Conservation (phyloP, 768 basidiomycete species). For the Russula emetica region DNA sequence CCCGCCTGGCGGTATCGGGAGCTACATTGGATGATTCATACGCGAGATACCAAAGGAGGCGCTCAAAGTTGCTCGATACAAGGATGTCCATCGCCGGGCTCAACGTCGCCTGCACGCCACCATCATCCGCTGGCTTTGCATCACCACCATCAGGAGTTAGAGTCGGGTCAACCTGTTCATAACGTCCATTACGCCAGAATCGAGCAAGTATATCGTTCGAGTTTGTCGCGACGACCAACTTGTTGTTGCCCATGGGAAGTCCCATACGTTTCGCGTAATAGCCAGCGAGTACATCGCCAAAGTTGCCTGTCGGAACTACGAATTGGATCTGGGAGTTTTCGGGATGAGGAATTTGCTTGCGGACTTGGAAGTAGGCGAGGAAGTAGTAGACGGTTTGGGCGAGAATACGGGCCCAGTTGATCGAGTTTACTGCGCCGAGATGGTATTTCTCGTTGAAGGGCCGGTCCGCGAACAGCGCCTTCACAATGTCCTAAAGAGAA, state of each 20-base stretch:
- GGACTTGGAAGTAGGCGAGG: conserved; percentile 83
- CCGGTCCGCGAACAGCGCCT: conserved; percentile 81
- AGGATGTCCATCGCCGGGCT: conserved; percentile 99
- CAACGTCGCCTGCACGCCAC: conserved; percentile 83
- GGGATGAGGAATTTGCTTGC: conserved; percentile 43
- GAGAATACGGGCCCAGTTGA: conserved; percentile 99
- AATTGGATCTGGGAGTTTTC: conserved; percentile 67
- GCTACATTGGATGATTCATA: conserved; percentile 51
- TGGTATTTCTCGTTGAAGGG: conserved; percentile 85
- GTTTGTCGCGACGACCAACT: conserved; percentile 91
- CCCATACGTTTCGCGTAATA: conserved; percentile 97
- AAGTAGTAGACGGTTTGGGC: conserved; percentile 99
- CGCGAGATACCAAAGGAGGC: conserved; percentile 93
- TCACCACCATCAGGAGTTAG: conserved; percentile 47
- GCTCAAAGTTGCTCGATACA: conserved; percentile 96
- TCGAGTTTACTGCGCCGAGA: conserved; percentile 95
- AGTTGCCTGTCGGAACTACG: conserved; percentile 97
- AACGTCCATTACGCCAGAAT: conserved; percentile 89
- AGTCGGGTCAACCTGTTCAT: conserved; percentile 74
- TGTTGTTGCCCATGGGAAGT: conserved; percentile 60
- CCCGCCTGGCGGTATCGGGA: conserved; percentile 34
- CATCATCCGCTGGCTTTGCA: conserved; percentile 45
- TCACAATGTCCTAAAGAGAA: conserved; percentile 74
- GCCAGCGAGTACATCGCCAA: conserved; percentile 95
- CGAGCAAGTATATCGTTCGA: conserved; percentile 94